A percentile compares a stretch with the other conserved stretches of the same genome.
phyloP scores from a whole-genome alignment of 1,284 basidiomycete species.

The Porodaedalea pini region DNA sequence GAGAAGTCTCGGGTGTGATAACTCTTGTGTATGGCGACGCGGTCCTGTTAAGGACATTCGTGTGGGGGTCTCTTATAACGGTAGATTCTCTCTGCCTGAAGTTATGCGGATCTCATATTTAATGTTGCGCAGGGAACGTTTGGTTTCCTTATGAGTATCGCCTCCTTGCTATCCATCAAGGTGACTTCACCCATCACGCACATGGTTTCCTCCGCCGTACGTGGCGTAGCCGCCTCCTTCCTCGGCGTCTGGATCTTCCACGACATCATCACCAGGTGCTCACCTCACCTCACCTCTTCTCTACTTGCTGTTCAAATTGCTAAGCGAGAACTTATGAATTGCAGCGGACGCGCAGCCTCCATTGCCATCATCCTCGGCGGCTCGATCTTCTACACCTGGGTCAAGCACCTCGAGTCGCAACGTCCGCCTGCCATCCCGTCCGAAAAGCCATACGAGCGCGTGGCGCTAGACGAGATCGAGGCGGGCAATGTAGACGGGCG shows the following conservation, averaged over 20 bases:
- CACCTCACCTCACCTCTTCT: conserved; percentile 3
- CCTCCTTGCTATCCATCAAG: conserved; percentile 85
- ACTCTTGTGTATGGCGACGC: conserved; percentile 52
- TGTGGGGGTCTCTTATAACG: conserved; percentile 75
- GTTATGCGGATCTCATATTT: background rate
- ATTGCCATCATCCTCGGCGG: conserved; percentile 77
- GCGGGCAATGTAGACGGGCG: conserved; percentile 33
- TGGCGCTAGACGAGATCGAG: conserved; percentile 50
- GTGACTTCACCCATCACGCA: conserved; percentile 90
- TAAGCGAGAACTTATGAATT: too few species aligned
- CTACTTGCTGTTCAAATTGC: too few species aligned
- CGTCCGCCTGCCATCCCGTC: conserved; percentile 3
- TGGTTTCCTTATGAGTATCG: conserved; percentile 87
- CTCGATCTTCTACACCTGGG: conserved; percentile 83
- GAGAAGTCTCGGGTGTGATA: conserved; percentile 62
- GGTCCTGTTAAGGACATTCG: conserved; percentile 51
- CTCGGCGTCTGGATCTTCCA: conserved; percentile 72
- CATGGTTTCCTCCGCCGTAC: conserved; percentile 85
- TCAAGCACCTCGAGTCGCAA: conserved; percentile 68
- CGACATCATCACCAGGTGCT: conserved; percentile 74
- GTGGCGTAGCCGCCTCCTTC: conserved; percentile 76
- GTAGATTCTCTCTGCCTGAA: conserved; percentile 31
- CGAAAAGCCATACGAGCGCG: conserved; percentile 39
- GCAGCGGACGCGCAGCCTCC: conserved; percentile 73
- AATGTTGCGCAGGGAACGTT: conserved; percentile 56